Evolutionary conservation across 306 rosid genomes (phyloP).

Genomic region (Spatholobus suberectus): DNA sequence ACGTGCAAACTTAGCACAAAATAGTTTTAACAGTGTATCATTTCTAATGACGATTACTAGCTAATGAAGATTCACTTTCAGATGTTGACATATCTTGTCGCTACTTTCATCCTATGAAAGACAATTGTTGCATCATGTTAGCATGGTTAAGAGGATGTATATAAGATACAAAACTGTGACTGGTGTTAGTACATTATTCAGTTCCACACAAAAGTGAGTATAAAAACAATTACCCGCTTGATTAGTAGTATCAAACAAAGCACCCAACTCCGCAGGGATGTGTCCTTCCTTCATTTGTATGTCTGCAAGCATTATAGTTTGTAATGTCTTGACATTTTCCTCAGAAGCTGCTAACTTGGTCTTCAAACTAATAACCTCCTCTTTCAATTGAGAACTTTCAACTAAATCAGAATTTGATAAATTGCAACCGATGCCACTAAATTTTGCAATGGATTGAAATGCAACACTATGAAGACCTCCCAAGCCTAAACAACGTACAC

Average conservation of each 20-base stretch:
- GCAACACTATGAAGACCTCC: conserved; percentile 8
- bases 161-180: background rate
- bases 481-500: background rate
- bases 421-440: background rate
- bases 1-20: background rate
- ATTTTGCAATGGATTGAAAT: background rate
- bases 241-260: background rate
- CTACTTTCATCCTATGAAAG: background rate
- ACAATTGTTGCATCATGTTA: background rate
- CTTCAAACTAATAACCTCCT: background rate
- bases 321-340: background rate
- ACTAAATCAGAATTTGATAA: background rate
- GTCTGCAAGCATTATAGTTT: background rate
- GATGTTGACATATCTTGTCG: background rate
- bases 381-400: background rate
- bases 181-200: background rate
- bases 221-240: background rate
- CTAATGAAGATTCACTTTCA: background rate
- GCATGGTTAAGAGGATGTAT: background rate
- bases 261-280: background rate
- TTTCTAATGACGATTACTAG: background rate
- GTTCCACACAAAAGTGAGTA: background rate
- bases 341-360: background rate
- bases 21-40: background rate
- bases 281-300: background rate